Evolutionary conservation across 139 green algal genomes (phyloP).

Genomic region (Micractinium conductrix): DNA sequence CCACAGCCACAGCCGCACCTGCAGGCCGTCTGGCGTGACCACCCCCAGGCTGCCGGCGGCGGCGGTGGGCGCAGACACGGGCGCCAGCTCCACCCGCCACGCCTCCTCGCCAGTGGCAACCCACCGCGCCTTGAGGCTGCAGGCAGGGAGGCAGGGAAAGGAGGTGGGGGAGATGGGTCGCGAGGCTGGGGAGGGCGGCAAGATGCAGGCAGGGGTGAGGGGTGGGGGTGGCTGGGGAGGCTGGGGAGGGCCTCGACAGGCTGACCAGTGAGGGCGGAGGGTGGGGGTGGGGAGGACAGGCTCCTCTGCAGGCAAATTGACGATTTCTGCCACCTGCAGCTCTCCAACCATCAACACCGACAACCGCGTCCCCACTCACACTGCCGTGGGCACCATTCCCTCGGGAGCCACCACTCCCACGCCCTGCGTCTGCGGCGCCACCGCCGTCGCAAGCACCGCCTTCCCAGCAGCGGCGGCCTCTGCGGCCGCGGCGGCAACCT

Average conservation of each 20-base stretch:
- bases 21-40: slow-evolving; percentile 15
- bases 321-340: no score
- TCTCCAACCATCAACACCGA: no score
- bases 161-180: no score
- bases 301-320: no score
- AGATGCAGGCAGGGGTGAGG: no score
- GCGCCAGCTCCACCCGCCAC: slow-evolving; percentile 9
- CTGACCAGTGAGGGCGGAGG: no score
- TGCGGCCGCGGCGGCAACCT: not conserved
- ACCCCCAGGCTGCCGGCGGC: slow-evolving; percentile 5
- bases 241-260: no score
- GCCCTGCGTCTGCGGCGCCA: not conserved
- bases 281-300: no score
- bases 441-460: not conserved
- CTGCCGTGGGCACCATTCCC: not conserved
- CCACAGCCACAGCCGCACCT: not conserved
- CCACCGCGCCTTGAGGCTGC: slow-evolving; percentile 20
- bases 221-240: no score
- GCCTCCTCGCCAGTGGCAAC: slow-evolving; percentile 15
- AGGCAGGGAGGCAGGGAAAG: no score
- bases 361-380: no score
- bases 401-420: slow-evolving; percentile 19
- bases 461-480: not conserved
- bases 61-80: slow-evolving; percentile 4
- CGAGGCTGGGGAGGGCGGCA: no score